Conservation (phyloP, 768 basidiomycete genomes). For the Gymnopilus dilepis region DNA sequence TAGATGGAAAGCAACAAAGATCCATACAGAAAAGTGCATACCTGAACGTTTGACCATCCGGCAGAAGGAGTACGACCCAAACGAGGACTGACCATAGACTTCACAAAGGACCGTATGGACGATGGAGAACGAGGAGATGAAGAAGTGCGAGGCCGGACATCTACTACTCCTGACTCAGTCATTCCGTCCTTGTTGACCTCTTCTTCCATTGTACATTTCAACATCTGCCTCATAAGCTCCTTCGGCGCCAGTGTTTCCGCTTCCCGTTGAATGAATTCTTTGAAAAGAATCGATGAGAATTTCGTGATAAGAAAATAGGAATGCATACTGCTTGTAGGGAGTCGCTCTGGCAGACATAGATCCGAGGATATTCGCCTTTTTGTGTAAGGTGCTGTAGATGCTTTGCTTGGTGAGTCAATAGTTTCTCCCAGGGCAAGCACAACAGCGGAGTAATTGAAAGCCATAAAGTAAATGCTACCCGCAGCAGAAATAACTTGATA, state of each 20-base stretch:
- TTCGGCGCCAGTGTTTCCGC: conserved; percentile 62
- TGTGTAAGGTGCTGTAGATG: conserved; percentile 21
- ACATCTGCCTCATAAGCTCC: conserved; percentile 59
- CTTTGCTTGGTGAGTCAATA: conserved; percentile 25
- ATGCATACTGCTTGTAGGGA: conserved; percentile 66
- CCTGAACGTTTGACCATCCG: conserved; percentile 35
- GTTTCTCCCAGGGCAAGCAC: conserved; percentile 38
- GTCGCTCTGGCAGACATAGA: conserved; percentile 69
- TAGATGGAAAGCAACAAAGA: background rate
- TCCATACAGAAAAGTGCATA: conserved; percentile 11
- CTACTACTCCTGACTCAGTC: conserved; percentile 21
- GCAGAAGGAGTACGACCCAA: conserved; percentile 22
- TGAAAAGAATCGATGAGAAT: conserved; percentile 3
- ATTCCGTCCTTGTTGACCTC: conserved; percentile 31
- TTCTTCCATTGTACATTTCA: conserved; percentile 29
- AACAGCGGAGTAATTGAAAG: conserved; percentile 60
- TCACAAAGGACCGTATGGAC: conserved; percentile 39
- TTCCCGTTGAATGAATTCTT: conserved; percentile 77
- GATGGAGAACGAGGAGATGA: conserved; percentile 35
- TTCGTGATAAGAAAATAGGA: background rate
- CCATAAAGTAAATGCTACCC: conserved; percentile 28
- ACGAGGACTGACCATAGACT: conserved; percentile 28
- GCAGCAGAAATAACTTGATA: background rate
- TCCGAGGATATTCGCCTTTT: conserved; percentile 51
- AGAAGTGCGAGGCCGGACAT: conserved; percentile 20